phyloP scores from a whole-genome alignment of 2,329 filamentous ascomycete species.

The Aaosphaeria arxii region DNA sequence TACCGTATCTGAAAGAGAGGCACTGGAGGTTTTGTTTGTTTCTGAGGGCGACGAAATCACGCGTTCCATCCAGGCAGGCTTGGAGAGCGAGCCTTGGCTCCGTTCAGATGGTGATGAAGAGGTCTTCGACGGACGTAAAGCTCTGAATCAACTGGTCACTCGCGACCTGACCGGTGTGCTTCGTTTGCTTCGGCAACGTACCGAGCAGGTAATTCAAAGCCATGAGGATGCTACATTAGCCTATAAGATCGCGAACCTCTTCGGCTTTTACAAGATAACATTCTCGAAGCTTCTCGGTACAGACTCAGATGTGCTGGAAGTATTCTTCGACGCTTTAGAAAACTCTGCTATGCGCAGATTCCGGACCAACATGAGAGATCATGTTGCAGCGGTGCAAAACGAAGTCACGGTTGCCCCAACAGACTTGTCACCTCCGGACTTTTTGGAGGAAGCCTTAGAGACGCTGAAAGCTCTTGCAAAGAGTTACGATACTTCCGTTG shows the following conservation, averaged over 20 bases:
- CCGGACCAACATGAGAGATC: constrained; percentile 74
- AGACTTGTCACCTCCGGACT: constrained; percentile 76
- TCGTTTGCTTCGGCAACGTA: constrained; percentile 79
- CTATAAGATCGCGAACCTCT: constrained; percentile 85
- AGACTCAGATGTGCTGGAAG: constrained; percentile 66
- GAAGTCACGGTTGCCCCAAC: constrained; percentile 67
- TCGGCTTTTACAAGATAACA: constrained; percentile 84
- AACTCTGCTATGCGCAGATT: constrained; percentile 80
- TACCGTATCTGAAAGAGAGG: constrained; percentile 89
- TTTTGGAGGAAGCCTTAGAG: constrained; percentile 76
- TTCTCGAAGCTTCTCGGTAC: constrained; percentile 75
- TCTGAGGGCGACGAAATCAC: constrained; percentile 86
- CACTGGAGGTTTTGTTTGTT: constrained; percentile 86
- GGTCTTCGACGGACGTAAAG: constrained; percentile 75
- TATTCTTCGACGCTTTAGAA: constrained; percentile 68
- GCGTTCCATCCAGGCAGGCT: constrained; percentile 73
- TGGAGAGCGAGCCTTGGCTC: constrained; percentile 82
- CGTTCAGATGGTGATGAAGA: constrained; percentile 52
- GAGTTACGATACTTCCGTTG: constrained; percentile 80
- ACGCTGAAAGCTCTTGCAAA: constrained; percentile 77
- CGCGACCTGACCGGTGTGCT: constrained; percentile 79
- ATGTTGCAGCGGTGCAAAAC: constrained; percentile 69
- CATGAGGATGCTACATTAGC: constrained; percentile 86
- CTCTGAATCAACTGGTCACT: constrained; percentile 82
- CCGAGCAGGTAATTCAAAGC: constrained; percentile 88